phyloP scores from a whole-genome alignment of 306 rosid species.

The Lathyrus sativus region DNA sequence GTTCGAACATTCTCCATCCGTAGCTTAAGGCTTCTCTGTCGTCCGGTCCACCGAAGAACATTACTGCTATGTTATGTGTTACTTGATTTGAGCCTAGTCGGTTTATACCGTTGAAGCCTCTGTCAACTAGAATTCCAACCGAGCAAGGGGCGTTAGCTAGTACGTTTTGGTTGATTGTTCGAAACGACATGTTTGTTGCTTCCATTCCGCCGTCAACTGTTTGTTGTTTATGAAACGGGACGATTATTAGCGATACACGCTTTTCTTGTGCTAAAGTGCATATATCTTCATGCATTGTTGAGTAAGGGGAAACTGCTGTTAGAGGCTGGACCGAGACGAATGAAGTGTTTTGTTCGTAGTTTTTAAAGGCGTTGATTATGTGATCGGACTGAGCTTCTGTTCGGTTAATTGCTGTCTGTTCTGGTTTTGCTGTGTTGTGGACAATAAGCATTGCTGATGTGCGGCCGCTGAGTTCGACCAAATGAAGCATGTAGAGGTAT shows the following conservation, averaged over 20 bases:
- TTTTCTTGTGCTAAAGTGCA: constrained; percentile 81
- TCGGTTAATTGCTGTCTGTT: constrained; percentile 57
- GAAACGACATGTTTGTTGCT: constrained; percentile 65
- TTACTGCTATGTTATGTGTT: constrained; percentile 54
- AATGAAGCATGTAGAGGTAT: constrained; percentile 71
- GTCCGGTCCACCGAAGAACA: constrained; percentile 91
- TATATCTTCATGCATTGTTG: constrained; percentile 91
- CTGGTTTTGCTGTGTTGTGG: constrained; percentile 65
- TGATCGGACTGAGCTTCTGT: constrained; percentile 92
- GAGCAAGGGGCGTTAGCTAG: constrained; percentile 81
- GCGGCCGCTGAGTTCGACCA: constrained; percentile 88
- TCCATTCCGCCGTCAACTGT: constrained; percentile 99
- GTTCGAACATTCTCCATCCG: constrained; percentile 81
- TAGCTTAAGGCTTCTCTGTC: constrained; percentile 87
- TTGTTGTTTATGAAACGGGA: constrained; percentile 92
- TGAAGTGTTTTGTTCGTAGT: constrained; percentile 64
- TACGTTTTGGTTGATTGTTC: constrained; percentile 73
- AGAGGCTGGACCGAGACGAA: constrained; percentile 67
- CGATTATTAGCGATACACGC: constrained; percentile 64
- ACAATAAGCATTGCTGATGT: constrained; percentile 97
- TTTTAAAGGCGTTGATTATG: constrained; percentile 80
- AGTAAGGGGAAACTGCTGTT: constrained; percentile 86
- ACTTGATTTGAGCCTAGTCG: constrained; percentile 54
- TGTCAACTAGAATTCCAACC: constrained; percentile 78
- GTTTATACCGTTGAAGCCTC: constrained; percentile 67